phyloP scores from a whole-genome alignment of 805 yeast species.

The Kregervanrija fluxuum region DNA sequence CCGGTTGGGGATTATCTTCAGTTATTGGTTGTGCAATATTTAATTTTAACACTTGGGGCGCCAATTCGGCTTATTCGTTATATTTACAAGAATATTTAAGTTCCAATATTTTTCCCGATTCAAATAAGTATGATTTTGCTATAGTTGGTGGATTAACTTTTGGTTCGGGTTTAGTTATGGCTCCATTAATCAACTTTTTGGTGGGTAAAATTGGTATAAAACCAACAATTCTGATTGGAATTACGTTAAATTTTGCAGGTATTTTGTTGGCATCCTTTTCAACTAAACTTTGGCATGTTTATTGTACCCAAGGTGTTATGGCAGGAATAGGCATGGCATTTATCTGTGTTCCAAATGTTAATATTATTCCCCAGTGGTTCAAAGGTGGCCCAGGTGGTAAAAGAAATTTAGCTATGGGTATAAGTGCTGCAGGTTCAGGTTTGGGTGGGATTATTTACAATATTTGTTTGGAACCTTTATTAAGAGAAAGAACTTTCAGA shows the following conservation, averaged over 20 bases:
- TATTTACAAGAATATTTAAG: slow-evolving; percentile 52
- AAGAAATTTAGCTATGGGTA: slow-evolving; percentile 47
- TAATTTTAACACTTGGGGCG: slow-evolving; percentile 66
- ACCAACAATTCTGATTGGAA: slow-evolving; percentile 39
- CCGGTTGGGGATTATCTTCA: slow-evolving; percentile 52
- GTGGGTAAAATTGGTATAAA: slow-evolving; percentile 39
- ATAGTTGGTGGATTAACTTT: slow-evolving; percentile 63
- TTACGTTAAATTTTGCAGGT: slow-evolving; percentile 43
- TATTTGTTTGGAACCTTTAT: slow-evolving; percentile 40
- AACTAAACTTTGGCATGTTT: slow-evolving; percentile 56
- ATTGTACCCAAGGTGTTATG: slow-evolving; percentile 60
- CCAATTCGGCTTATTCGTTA: slow-evolving; percentile 60
- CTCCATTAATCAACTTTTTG: slow-evolving; percentile 40
- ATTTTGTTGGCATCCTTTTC: slow-evolving; percentile 55
- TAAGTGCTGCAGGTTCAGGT: slow-evolving; percentile 46
- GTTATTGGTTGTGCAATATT: slow-evolving; percentile 42
- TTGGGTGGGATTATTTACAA: slow-evolving; percentile 44
- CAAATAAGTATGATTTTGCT: slow-evolving; percentile 53
- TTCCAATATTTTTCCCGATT: slow-evolving; percentile 44
- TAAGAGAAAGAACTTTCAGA: slow-evolving; percentile 29
- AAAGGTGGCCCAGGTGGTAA: slow-evolving; percentile 32
- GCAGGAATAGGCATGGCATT: slow-evolving; percentile 53
- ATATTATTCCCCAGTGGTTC: slow-evolving; percentile 67
- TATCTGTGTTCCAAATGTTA: slow-evolving; percentile 50
- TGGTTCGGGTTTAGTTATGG: slow-evolving; percentile 42